These are phyloP conservation scores for Neoboletus magnificus DNA, from an alignment of 768 basidiomycete species.

Conservation along the genomic window DNA sequence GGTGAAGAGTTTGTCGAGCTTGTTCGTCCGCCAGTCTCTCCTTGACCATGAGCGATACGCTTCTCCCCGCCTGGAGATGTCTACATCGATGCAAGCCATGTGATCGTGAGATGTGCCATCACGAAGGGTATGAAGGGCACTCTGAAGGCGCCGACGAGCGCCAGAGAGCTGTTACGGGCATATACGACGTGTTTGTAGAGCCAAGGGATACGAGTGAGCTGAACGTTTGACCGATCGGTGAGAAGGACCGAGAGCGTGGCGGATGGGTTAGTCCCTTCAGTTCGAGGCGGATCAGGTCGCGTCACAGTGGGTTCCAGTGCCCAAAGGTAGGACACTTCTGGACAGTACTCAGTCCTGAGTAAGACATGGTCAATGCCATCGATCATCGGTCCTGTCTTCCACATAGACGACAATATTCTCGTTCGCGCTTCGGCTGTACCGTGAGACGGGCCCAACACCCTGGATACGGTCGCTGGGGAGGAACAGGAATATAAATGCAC, in stretches of 20 bases:
- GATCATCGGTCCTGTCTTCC: slow-evolving; percentile 36
- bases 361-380: slow-evolving; percentile 42
- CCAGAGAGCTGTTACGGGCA: slow-evolving; percentile 43
- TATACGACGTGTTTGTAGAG: slow-evolving; percentile 47
- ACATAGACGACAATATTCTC: slow-evolving; percentile 36
- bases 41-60: slow-evolving; percentile 35
- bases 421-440: background rate
- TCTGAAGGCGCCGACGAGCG: slow-evolving; percentile 40
- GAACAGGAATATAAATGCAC: slow-evolving; percentile 40
- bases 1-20: no score
- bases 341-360: slow-evolving; percentile 47
- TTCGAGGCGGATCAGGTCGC: background rate
- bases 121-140: slow-evolving; percentile 47
- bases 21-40: slow-evolving; percentile 36
- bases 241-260: slow-evolving; percentile 25
- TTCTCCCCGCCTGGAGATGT: slow-evolving; percentile 15
- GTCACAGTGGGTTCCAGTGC: slow-evolving; percentile 20
- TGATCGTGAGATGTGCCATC: slow-evolving; percentile 47
- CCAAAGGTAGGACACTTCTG: slow-evolving; percentile 40
- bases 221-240: slow-evolving; percentile 20
- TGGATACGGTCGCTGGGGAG: slow-evolving; percentile 42
- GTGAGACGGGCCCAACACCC: no score
- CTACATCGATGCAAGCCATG: slow-evolving; percentile 48
- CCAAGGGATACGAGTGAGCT: slow-evolving; percentile 40
- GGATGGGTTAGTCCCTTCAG: background rate